Evolutionary conservation across 1,139 yeast genomes (phyloP).

Genomic region (Kodamaea sp.): DNA sequence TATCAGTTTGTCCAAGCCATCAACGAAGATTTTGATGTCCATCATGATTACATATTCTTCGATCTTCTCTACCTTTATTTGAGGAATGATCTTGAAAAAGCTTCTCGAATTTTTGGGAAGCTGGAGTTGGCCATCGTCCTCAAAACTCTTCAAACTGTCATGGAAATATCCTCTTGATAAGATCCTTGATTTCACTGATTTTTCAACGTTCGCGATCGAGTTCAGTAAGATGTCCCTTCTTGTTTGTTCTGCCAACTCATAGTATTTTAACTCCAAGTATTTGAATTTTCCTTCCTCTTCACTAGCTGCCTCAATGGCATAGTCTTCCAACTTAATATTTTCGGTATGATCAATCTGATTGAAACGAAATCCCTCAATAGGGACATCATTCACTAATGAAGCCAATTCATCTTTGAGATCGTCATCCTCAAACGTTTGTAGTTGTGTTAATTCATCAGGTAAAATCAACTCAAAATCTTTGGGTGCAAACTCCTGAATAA

Average conservation of each 20-base stretch:
- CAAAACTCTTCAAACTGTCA: conserved; percentile 11
- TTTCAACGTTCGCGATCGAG: conserved; percentile 39
- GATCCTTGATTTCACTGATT: conserved; percentile 27
- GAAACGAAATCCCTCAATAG: conserved; percentile 13
- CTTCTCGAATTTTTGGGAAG: conserved; percentile 40
- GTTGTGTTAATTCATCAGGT: conserved; percentile 7
- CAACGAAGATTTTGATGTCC: conserved; percentile 22
- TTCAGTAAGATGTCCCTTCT: conserved; percentile 54
- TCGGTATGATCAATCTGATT: conserved; percentile 10
- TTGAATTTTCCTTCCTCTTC: conserved; percentile 16
- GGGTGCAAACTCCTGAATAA: conserved; percentile 3
- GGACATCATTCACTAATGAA: conserved; percentile 23
- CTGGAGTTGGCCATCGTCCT: conserved; percentile 33
- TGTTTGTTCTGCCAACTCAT: conserved; percentile 62
- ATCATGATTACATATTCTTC: conserved; percentile 21
- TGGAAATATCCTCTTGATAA: conserved; percentile 24
- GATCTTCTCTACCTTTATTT: conserved; percentile 21
- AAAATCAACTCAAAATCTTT: conserved; percentile 1
- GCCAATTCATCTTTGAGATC: conserved; percentile 27
- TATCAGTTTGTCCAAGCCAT: conserved; percentile 24
- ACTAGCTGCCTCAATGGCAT: conserved; percentile 12
- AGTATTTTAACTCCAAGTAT: conserved; percentile 42
- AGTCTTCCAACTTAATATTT: conserved; percentile 8
- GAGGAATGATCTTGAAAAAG: conserved; percentile 34
- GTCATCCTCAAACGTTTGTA: conserved; percentile 10